A percentile compares a stretch with the other conserved stretches of the same genome.
These are phyloP conservation scores for Ammopiptanthus mongolicus DNA, from an alignment of 306 rosid species.

Conservation along the genomic window DNA sequence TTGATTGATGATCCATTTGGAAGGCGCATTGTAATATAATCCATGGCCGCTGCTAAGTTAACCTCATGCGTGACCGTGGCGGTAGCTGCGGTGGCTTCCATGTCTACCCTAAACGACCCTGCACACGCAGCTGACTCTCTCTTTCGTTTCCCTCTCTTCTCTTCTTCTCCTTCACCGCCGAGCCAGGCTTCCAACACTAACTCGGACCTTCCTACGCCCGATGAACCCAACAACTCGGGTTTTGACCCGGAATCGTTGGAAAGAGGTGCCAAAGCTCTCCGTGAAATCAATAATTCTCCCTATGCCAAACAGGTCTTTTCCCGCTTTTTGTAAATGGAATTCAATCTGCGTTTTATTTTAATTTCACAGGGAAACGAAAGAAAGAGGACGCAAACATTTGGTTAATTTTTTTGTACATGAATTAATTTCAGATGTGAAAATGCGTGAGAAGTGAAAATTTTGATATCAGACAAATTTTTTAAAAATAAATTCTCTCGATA, in stretches of 20 bases:
- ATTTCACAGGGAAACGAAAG: no score
- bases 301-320: slow-evolving; percentile 54
- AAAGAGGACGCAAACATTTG: no score
- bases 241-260: slow-evolving; percentile 83
- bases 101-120: slow-evolving; percentile 43
- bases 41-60: slow-evolving; percentile 64
- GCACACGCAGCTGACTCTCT: slow-evolving; percentile 65
- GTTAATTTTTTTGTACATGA: not conserved
- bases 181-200: slow-evolving; percentile 38
- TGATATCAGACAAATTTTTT: not conserved
- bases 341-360: not conserved
- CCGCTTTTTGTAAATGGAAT: not conserved
- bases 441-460: not conserved
- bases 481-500: not conserved
- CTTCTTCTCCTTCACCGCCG: slow-evolving; percentile 32
- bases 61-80: slow-evolving; percentile 64
- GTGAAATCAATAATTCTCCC: slow-evolving; percentile 68
- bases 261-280: slow-evolving; percentile 87
- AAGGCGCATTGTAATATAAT: slow-evolving; percentile 24
- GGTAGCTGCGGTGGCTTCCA: slow-evolving; percentile 65
- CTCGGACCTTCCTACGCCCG: slow-evolving; percentile 48
- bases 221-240: slow-evolving; percentile 70
- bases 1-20: not conserved
- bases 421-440: not conserved
- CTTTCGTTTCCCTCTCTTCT: slow-evolving; percentile 58